Percentiles rank a stretch among this genome's conserved stretches.
phyloP scores from a whole-genome alignment of 1,284 basidiomycete species.

The Tylopilus orsonianus region DNA sequence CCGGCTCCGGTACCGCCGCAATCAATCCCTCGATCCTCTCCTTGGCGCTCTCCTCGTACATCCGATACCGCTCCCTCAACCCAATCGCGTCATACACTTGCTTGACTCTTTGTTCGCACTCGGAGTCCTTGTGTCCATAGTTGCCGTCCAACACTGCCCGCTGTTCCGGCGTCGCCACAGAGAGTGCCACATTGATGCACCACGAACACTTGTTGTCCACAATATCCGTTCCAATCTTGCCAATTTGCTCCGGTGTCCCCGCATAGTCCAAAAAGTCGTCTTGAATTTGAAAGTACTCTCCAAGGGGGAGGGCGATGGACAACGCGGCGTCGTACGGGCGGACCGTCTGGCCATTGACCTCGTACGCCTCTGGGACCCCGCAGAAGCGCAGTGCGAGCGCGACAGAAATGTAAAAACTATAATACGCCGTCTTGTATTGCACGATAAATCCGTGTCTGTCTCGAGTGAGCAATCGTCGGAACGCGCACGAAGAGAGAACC shows the following conservation, averaged over 20 bases:
- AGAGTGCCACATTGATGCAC: conserved; percentile 90
- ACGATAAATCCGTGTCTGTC: conserved; percentile 89
- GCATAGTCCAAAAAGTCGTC: conserved; percentile 97
- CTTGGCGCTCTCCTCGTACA: conserved; percentile 71
- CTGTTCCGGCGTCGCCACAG: conserved; percentile 56
- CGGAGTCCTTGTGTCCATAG: conserved; percentile 81
- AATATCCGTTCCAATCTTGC: conserved; percentile 98
- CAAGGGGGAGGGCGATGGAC: conserved; percentile 87
- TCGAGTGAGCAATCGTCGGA: neutral
- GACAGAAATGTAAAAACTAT: conserved; percentile 98
- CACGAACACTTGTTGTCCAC: conserved; percentile 99
- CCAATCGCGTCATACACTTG: conserved; percentile 65
- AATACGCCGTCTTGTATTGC: conserved; percentile 97
- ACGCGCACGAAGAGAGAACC: conserved; percentile 15
- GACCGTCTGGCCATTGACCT: conserved; percentile 35
- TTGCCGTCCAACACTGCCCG: conserved; percentile 67
- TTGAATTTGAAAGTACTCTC: conserved; percentile 99
- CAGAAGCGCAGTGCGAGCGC: conserved; percentile 88
- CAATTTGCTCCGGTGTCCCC: conserved; percentile 88
- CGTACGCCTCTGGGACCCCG: conserved; percentile 62
- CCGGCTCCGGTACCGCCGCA: conserved; percentile 53
- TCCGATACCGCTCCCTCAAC: conserved; percentile 55
- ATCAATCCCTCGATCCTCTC: conserved; percentile 57
- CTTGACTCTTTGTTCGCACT: conserved; percentile 63
- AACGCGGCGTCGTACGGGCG: conserved; percentile 79